Conservation (phyloP, 2,329 filamentous ascomycete species). For the Monosporascus sp. region DNA sequence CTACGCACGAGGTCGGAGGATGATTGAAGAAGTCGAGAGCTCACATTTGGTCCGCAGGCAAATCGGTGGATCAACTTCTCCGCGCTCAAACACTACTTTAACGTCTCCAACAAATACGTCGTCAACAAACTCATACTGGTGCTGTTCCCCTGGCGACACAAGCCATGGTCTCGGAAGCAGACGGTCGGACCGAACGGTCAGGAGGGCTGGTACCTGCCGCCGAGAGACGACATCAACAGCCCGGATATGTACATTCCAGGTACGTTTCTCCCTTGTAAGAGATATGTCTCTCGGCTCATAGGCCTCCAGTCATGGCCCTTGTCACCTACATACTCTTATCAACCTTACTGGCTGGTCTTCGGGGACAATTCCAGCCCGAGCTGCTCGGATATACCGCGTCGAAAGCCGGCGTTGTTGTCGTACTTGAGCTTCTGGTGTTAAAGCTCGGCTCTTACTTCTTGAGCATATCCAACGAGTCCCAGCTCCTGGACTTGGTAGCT, state of each 20-base stretch:
- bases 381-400: conserved; percentile 85
- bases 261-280: conserved; percentile 25
- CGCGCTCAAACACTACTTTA: conserved; percentile 97
- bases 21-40: not conserved
- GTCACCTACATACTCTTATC: conserved; percentile 96
- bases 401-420: conserved; percentile 73
- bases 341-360: conserved; percentile 81
- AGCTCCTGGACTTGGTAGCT: conserved; percentile 87
- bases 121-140: conserved; percentile 89
- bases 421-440: conserved; percentile 82
- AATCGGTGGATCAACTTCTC: conserved; percentile 82
- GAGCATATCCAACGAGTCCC: conserved; percentile 88
- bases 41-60: conserved; percentile 31
- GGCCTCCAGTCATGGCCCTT: conserved; percentile 71
- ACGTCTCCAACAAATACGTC: conserved; percentile 96
- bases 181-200: conserved; percentile 63
- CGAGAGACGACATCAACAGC: conserved; percentile 92
- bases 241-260: conserved; percentile 98
- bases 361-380: conserved; percentile 90
- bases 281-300: conserved; percentile 4
- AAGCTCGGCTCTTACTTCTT: conserved; percentile 92
- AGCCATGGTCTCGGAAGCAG: conserved; percentile 93
- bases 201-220: conserved; percentile 78
- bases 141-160: conserved; percentile 95
- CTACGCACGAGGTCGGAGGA: not conserved